Conservation (phyloP, 192 early-diverging fungal species). For the Backusella sp. region DNA sequence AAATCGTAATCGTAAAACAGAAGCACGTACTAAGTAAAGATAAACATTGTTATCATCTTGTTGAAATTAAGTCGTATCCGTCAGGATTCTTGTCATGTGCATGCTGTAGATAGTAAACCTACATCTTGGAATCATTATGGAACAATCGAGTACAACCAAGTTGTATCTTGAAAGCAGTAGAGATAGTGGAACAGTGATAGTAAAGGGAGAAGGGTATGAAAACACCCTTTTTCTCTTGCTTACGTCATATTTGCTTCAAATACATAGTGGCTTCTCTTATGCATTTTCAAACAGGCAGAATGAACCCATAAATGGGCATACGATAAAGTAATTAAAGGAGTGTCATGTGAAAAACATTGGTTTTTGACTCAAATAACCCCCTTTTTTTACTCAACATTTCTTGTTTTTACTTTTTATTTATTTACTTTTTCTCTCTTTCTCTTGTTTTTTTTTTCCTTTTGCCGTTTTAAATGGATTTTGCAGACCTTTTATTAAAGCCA, state of each 20-base stretch:
- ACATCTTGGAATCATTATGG: background rate
- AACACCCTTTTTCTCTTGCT: background rate
- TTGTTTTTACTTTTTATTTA: background rate
- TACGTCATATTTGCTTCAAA: background rate
- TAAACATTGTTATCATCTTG: too few relatives aligned
- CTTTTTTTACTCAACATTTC: slow-evolving; percentile 1
- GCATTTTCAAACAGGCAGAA: background rate
- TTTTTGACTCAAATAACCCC: slow-evolving; percentile 5
- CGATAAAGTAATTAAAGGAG: background rate
- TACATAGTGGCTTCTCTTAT: background rate
- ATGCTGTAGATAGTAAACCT: background rate
- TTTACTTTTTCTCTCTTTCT: background rate
- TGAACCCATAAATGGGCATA: background rate
- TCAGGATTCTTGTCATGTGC: too few relatives aligned
- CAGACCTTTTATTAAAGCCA: background rate
- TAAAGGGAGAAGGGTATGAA: too few relatives aligned
- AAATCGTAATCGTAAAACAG: background rate
- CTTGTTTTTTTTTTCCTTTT: background rate
- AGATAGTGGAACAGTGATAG: too few relatives aligned
- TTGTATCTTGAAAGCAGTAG: too few relatives aligned
- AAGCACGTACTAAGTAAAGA: background rate
- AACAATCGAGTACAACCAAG: too few relatives aligned
- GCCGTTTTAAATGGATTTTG: background rate
- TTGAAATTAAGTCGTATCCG: background rate
- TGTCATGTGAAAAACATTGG: slow-evolving; percentile 5